A percentile compares a stretch with the other conserved stretches of the same genome.
Conservation (phyloP, 208 protist species). For the Acanthamoeba divionensis region DNA sequence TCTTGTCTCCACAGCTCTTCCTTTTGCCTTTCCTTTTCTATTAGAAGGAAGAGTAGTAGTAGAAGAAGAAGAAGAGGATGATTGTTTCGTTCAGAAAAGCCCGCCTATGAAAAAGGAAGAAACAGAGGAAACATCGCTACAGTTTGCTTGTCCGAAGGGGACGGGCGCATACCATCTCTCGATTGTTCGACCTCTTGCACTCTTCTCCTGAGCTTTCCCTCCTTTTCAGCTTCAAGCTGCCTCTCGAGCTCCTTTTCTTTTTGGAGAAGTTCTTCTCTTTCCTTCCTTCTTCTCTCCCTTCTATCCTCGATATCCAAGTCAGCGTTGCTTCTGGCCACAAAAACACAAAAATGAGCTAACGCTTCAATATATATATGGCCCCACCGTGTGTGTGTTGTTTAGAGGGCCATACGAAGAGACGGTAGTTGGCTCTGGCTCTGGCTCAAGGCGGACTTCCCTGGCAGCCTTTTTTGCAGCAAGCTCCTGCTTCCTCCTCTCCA, state of each 20-base stretch:
- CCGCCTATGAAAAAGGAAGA: too few relatives aligned
- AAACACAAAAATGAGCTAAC: neutral
- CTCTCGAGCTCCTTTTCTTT: neutral
- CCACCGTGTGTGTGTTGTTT: too few relatives aligned
- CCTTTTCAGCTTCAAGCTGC: neutral
- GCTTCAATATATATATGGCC: neutral
- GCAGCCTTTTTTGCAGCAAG: constrained; percentile 42
- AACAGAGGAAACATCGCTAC: too few relatives aligned
- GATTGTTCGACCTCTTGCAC: neutral
- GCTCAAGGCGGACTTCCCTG: neutral
- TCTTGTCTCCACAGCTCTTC: neutral
- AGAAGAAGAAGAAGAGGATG: too few relatives aligned
- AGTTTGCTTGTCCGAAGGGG: too few relatives aligned
- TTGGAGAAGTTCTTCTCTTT: neutral
- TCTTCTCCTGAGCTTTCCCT: neutral
- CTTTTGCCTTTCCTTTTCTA: neutral
- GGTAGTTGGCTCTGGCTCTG: too few relatives aligned
- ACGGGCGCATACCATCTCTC: too few relatives aligned
- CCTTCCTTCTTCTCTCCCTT: neutral
- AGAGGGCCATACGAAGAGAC: too few relatives aligned
- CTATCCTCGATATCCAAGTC: neutral
- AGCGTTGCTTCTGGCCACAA: neutral
- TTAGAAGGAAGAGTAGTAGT: neutral
- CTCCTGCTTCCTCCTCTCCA: constrained; percentile 8
- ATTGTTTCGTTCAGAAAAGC: too few relatives aligned